Conservation (phyloP, 345 rosid species). For the Leavenworthia alabamica region DNA sequence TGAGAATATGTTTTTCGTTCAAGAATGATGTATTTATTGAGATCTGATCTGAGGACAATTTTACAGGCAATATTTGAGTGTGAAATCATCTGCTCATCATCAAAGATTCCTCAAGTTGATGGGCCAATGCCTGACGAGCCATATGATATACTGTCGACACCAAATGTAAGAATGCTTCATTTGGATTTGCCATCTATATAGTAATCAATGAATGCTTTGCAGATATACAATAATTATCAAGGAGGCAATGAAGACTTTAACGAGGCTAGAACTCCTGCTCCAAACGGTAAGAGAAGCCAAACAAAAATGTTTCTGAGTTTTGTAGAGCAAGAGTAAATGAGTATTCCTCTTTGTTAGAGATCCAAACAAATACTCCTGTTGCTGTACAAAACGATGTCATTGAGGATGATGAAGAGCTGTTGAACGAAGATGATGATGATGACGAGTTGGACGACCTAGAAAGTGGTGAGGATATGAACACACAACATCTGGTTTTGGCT, state of each 20-base stretch:
- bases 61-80: too few relatives aligned
- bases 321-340: not conserved
- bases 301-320: not conserved
- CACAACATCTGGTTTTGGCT: conserved; percentile 94
- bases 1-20: too few relatives aligned
- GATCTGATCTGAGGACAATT: too few relatives aligned
- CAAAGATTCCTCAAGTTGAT: conserved; percentile 79
- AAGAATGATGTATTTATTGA: too few relatives aligned
- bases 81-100: conserved; percentile 27
- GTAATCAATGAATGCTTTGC: too few relatives aligned
- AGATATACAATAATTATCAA: conserved; percentile 97
- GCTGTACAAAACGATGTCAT: conserved; percentile 46
- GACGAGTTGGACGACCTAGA: conserved; percentile 89
- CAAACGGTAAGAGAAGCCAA: conserved; percentile 46
- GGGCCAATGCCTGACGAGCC: conserved; percentile 90
- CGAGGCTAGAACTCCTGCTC: conserved; percentile 78
- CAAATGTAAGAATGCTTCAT: conserved; percentile 57
- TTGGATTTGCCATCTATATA: not conserved
- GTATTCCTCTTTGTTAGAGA: conserved; percentile 37
- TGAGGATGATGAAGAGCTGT: conserved; percentile 78
- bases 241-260: conserved; percentile 87
- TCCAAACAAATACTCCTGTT: conserved; percentile 70
- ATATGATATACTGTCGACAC: conserved; percentile 82
- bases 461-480: conserved; percentile 82
- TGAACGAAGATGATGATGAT: conserved; percentile 90